phyloP scores from a whole-genome alignment of 1,284 basidiomycete genomes.

The Trichosporon sp. region DNA sequence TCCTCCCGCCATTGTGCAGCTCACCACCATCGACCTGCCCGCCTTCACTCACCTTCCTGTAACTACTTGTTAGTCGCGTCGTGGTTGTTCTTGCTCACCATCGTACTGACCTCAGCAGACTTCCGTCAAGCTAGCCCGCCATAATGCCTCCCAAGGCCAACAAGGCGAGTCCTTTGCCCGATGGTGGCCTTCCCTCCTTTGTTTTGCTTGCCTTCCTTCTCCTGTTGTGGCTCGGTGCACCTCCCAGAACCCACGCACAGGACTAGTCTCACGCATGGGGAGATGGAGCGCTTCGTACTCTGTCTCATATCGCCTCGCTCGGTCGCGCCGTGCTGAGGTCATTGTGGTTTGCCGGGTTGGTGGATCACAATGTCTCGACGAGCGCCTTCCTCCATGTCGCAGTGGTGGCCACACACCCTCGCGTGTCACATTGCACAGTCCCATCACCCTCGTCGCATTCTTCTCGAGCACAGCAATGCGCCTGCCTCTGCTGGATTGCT shows the following conservation, averaged over 20 bases:
- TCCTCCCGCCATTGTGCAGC: neutral
- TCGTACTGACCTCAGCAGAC: neutral
- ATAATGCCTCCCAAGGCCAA: neutral
- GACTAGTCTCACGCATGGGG: no score
- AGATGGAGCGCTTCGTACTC: no score
- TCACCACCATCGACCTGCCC: neutral
- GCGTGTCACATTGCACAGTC: neutral
- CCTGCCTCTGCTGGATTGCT: no score
- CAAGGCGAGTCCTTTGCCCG: neutral
- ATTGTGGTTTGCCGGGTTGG: no score
- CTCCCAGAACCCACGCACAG: no score
- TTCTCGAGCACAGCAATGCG: no score
- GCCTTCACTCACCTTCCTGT: neutral
- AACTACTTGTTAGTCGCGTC: neutral
- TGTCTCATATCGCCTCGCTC: no score
- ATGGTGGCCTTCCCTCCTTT: neutral
- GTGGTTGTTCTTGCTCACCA: neutral
- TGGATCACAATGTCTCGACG: no score
- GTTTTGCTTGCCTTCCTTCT: neutral
- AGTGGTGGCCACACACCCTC: neutral
- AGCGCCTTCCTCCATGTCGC: neutral
- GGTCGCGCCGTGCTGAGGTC: no score
- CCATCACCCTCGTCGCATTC: no score
- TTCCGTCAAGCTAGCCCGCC: neutral
- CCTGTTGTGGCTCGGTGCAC: neutral